Evolutionary conservation across 1,284 basidiomycete species (phyloP).

Genomic region (Cerrena zonata): DNA sequence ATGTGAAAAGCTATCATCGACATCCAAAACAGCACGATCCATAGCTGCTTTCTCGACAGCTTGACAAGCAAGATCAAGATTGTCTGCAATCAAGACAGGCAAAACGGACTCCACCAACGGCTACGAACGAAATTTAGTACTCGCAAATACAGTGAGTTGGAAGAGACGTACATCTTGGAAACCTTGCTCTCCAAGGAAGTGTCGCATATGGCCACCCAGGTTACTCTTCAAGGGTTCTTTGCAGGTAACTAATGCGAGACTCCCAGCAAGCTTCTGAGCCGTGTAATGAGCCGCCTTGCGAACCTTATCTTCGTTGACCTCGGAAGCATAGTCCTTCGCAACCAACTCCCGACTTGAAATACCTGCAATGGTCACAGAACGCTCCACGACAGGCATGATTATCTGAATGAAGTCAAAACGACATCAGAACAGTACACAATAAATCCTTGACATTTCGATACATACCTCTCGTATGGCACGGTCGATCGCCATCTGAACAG

Average conservation of each 20-base stretch:
- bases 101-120: slow-evolving; percentile 70
- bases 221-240: slow-evolving; percentile 95
- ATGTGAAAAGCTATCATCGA: slow-evolving; percentile 82
- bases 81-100: slow-evolving; percentile 82
- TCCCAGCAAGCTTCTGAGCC: slow-evolving; percentile 95
- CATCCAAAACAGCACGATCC: slow-evolving; percentile 92
- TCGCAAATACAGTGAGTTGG: neutral
- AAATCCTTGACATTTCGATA: slow-evolving; percentile 6
- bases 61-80: slow-evolving; percentile 88
- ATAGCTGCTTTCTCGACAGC: slow-evolving; percentile 97
- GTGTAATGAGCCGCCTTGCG: slow-evolving; percentile 91
- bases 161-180: slow-evolving; percentile 66
- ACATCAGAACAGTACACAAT: slow-evolving; percentile 3
- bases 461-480: slow-evolving; percentile 88
- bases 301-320: slow-evolving; percentile 86
- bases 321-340: slow-evolving; percentile 94
- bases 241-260: slow-evolving; percentile 94
- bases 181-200: slow-evolving; percentile 76
- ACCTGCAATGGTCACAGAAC: slow-evolving; percentile 98
- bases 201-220: slow-evolving; percentile 84
- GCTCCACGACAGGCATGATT: slow-evolving; percentile 94
- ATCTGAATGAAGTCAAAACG: slow-evolving; percentile 48
- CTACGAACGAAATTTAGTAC: slow-evolving; percentile 14
- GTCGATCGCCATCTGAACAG: slow-evolving; percentile 88
- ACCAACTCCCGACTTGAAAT: slow-evolving; percentile 96